These are phyloP conservation scores for Fusarium praegraminearum DNA, from an alignment of 2,329 filamentous ascomycete genomes.

Conservation along the genomic window DNA sequence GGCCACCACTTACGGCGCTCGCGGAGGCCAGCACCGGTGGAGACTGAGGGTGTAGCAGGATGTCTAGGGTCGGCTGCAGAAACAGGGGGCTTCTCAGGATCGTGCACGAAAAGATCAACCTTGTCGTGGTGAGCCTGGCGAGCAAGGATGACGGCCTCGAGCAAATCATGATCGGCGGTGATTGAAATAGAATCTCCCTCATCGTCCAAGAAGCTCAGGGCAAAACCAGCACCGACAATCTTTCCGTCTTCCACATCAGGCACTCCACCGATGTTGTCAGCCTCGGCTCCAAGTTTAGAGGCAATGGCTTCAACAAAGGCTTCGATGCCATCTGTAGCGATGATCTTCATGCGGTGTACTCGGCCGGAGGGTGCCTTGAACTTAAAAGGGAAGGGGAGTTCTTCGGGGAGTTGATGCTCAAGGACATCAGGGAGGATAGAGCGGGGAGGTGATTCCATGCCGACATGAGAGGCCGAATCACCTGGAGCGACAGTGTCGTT, in stretches of 20 bases:
- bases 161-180: constrained; percentile 91
- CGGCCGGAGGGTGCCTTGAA: constrained; percentile 97
- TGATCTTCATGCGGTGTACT: constrained; percentile 90
- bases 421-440: constrained; percentile 67
- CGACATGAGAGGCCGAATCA: constrained; percentile 94
- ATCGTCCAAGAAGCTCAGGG: constrained; percentile 94
- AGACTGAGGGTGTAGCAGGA: constrained; percentile 61
- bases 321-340: constrained; percentile 81
- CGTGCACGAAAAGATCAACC: constrained; percentile 96
- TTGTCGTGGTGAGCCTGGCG: constrained; percentile 85
- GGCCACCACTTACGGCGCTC: constrained; percentile 71
- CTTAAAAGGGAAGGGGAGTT: constrained; percentile 94
- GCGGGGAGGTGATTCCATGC: constrained; percentile 79
- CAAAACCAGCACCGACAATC: constrained; percentile 82
- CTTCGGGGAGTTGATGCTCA: constrained; percentile 69
- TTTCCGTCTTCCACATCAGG: constrained; percentile 83
- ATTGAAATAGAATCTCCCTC: constrained; percentile 97
- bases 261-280: constrained; percentile 84
- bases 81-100: constrained; percentile 90
- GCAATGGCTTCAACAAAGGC: constrained; percentile 82
- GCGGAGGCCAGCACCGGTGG: constrained; percentile 61
- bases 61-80: constrained; percentile 62
- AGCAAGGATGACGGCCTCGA: constrained; percentile 89
- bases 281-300: constrained; percentile 85
- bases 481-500: constrained; percentile 88